A percentile compares a stretch with the other conserved stretches of the same genome.
These are phyloP conservation scores for Sphagnum fallax DNA, from an alignment of 228 moss, liverwort and hornwort genomes.

Conservation along the genomic window DNA sequence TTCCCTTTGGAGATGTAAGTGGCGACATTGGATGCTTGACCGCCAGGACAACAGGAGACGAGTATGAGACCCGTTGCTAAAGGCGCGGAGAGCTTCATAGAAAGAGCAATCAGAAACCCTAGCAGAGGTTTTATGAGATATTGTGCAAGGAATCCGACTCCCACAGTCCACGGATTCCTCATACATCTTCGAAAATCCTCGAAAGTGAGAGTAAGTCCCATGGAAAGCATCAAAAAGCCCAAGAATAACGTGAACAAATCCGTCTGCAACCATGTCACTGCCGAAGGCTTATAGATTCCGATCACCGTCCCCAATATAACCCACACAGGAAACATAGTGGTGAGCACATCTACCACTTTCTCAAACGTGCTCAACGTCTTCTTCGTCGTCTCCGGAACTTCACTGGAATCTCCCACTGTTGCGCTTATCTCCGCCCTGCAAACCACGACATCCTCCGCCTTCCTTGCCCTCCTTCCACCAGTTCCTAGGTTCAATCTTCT, in stretches of 20 bases:
- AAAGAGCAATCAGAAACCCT: conserved; percentile 80
- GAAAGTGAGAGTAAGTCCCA: conserved; percentile 93
- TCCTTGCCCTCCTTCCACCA: neutral
- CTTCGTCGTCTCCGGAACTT: conserved; percentile 17
- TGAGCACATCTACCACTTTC: conserved; percentile 89
- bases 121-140: conserved; percentile 81
- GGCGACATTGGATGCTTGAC: conserved; percentile 97
- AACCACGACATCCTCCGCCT: conserved; percentile 31
- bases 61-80: conserved; percentile 91
- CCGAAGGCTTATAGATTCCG: conserved; percentile 88
- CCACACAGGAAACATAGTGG: conserved; percentile 96
- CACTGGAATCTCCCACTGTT: conserved; percentile 30
- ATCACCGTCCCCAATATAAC: conserved; percentile 85
- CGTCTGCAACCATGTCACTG: conserved; percentile 96
- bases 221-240: conserved; percentile 93
- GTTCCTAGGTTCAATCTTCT: too few relatives aligned
- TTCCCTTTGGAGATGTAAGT: conserved; percentile 99
- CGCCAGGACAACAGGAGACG: conserved; percentile 96
- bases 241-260: conserved; percentile 79
- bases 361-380: conserved; percentile 58
- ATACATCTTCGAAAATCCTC: conserved; percentile 82
- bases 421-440: conserved; percentile 57
- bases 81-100: conserved; percentile 83
- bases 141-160: conserved; percentile 95
- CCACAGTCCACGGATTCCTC: conserved; percentile 98